Percentiles rank a stretch among this genome's conserved stretches.
Evolutionary conservation across 140 eudicot genomes (phyloP).

Genomic region (Anethum foeniculum): DNA sequence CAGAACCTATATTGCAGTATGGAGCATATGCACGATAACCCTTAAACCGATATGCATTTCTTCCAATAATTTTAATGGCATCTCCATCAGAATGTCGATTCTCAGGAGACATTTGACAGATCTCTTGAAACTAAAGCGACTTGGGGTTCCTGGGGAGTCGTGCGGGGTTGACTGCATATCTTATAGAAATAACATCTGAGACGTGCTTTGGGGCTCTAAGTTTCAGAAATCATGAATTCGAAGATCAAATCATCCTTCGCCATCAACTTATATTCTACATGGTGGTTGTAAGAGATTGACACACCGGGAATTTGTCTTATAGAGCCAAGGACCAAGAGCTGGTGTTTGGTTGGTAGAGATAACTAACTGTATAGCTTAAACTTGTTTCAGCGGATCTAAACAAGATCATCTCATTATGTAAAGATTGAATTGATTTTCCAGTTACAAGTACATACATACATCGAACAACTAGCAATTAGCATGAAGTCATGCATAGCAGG

Average conservation of each 20-base stretch:
- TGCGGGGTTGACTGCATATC: background rate
- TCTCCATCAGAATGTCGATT: background rate
- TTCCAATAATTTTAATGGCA: slow-evolving; percentile 4
- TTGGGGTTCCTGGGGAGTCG: background rate
- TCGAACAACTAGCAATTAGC: background rate
- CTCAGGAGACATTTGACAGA: background rate
- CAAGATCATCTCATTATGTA: slow-evolving; percentile 9
- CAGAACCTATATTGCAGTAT: slow-evolving; percentile 55
- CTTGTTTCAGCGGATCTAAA: background rate
- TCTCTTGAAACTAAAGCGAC: background rate
- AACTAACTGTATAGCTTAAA: slow-evolving; percentile 13
- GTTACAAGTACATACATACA: background rate
- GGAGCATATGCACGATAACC: slow-evolving; percentile 28
- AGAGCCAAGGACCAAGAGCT: background rate
- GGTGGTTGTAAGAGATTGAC: slow-evolving; percentile 8
- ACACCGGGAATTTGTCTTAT: background rate
- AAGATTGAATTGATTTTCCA: background rate
- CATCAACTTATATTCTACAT: background rate
- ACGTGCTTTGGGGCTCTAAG: background rate
- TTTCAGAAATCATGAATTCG: background rate
- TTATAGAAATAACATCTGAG: background rate
- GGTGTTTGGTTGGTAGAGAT: slow-evolving; percentile 7
- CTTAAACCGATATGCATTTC: background rate
- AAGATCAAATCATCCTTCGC: background rate
- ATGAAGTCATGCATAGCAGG: background rate